These are phyloP conservation scores for Nitzschia putrida DNA, from an alignment of 108 stramenopile species.

Conservation along the genomic window DNA sequence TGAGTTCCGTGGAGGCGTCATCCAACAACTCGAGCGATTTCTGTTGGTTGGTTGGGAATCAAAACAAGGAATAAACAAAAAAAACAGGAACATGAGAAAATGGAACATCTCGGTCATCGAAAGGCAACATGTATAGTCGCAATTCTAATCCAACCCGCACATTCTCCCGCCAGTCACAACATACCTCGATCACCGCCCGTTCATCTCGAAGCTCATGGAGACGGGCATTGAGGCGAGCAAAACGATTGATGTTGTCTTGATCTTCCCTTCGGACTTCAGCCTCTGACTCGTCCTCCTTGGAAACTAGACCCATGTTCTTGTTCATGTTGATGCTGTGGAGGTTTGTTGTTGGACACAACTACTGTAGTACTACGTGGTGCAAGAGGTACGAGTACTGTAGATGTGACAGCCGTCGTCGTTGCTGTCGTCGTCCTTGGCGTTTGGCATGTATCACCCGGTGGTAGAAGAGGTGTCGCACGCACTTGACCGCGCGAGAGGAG, in stretches of 20 bases:
- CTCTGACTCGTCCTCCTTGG: slow-evolving; percentile 77
- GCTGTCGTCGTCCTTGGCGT: no score
- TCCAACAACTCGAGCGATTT: slow-evolving; percentile 83
- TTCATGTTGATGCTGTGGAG: background rate
- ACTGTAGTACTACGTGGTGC: no score
- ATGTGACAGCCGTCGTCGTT: no score
- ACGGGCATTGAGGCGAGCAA: slow-evolving; percentile 88
- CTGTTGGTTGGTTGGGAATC: slow-evolving; percentile 32
- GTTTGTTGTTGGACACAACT: no score
- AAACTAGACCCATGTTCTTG: slow-evolving; percentile 51
- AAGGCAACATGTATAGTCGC: background rate
- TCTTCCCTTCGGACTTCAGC: slow-evolving; percentile 86
- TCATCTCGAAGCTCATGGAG: slow-evolving; percentile 76
- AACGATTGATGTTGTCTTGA: slow-evolving; percentile 91
- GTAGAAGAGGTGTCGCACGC: no score
- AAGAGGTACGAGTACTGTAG: no score
- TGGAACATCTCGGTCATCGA: background rate
- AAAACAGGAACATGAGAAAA: background rate
- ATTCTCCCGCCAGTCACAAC: slow-evolving; percentile 11
- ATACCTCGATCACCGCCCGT: slow-evolving; percentile 58
- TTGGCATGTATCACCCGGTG: no score
- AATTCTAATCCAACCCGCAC: background rate
- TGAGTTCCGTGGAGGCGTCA: slow-evolving; percentile 93
- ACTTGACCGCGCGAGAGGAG: no score
- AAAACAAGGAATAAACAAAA: background rate